phyloP scores from a whole-genome alignment of 176 grass and related monocot genomes.

The Rhynchospora tenuis region DNA sequence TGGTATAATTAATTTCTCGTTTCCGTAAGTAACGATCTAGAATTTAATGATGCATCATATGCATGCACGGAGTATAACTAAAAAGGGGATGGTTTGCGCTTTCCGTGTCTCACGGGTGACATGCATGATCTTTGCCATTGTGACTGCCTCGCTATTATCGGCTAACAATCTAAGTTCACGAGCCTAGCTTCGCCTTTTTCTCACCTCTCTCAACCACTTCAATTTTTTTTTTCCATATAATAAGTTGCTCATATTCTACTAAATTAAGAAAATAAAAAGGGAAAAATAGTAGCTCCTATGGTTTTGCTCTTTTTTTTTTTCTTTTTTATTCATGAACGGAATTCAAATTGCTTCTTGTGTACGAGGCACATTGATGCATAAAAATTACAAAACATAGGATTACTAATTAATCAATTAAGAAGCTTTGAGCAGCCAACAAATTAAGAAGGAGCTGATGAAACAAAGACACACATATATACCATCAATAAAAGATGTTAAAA shows the following conservation, averaged over 20 bases:
- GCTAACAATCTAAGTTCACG: not conserved
- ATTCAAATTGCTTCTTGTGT: too few relatives aligned
- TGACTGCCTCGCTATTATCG: not conserved
- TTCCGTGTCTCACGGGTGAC: slow-evolving; percentile 24
- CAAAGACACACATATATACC: not conserved
- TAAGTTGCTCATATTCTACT: not conserved
- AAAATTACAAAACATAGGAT: not conserved
- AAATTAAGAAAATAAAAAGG: too few relatives aligned
- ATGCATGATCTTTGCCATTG: not conserved
- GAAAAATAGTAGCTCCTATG: not conserved
- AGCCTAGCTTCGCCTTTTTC: slow-evolving; percentile 2
- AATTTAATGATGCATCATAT: not conserved
- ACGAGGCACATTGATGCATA: not conserved
- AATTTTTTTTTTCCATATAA: not conserved
- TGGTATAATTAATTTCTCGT: not conserved
- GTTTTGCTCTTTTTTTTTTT: not conserved
- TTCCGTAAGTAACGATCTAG: not conserved
- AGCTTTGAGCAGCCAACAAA: not conserved
- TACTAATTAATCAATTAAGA: not conserved
- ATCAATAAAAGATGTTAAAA: not conserved
- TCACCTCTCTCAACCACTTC: not conserved
- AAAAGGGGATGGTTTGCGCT: not conserved
- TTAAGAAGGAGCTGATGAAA: too few relatives aligned
- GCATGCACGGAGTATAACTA: not conserved
- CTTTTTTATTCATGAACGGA: not conserved